Evolutionary conservation across 257 asterid species (phyloP), one percentile per base, ranked within the genome.

Genomic region (Lantana camara): DNA sequence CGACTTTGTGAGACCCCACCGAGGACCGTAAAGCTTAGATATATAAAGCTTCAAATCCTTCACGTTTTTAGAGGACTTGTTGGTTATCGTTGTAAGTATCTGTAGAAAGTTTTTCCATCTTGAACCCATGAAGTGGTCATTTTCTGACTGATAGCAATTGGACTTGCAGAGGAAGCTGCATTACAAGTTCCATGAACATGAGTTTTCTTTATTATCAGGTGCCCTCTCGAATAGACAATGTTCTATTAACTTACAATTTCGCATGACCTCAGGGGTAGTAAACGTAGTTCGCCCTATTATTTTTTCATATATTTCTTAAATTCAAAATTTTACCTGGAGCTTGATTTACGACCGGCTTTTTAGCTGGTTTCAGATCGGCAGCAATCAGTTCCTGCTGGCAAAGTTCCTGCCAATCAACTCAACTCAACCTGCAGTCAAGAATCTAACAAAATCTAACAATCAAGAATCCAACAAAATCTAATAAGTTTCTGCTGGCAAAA

Each of bases 1-100:
- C 0, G 67, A 69, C 71, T 72, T 76, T 12, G 77, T 68, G 8
- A 81, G 82, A 66, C 91, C 91, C 91, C 88, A 84, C 15, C 81
- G 54, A 4, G 84, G 78, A n/a, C 91, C 91, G 21, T 74, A 64
- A 37, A 84, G 80, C 63, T 81, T 68, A 32, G 73, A 73, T 55
- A 80, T 61, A 7, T 66, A 27, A 21, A 80, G 78, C 81, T 77
- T 81, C 69, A 81, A 53, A 54, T 66, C 68, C 71, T 60, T 74
- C 71, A 81, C 14, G 30, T 67, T 76, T 73, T 81, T 78, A 5
- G 77, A 32, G 48, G 83, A 81, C 24, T 69, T 76, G 65, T 83
- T 83, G 22, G 78, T 83, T 50, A 83, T 50, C 16, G 20, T 73
- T 3, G 73, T 54, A 73, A 70, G 76, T 80, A 80, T 68, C 83